A percentile compares a stretch with the other conserved stretches of the same genome.
phyloP scores from a whole-genome alignment of 441 rosid genomes.

The Gossypium davidsonii region DNA sequence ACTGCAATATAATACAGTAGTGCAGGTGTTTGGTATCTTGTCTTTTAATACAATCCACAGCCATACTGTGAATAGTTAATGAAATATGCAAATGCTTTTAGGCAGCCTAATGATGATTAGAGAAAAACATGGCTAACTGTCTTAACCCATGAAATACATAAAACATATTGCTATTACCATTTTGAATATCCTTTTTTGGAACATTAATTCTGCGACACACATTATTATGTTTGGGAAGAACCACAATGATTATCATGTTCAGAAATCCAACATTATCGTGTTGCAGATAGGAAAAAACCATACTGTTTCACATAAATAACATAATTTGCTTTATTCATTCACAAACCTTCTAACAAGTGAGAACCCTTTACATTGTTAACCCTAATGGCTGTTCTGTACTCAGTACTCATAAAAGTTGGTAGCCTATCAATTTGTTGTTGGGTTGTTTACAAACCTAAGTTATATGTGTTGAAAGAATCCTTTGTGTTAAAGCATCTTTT shows the following conservation, averaged over 20 bases:
- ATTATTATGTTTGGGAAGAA: background rate
- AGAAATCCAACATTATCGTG: background rate
- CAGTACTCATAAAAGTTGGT: background rate
- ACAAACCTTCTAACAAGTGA: background rate
- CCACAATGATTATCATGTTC: background rate
- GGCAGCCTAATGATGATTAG: background rate
- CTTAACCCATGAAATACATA: too few species aligned
- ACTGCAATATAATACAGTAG: background rate
- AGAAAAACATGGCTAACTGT: background rate
- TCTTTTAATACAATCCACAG: background rate
- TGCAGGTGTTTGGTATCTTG: background rate
- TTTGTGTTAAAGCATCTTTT: constrained; percentile 2
- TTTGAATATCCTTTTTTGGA: background rate
- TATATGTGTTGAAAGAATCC: background rate
- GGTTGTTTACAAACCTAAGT: background rate
- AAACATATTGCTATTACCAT: background rate
- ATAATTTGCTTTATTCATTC: too few species aligned
- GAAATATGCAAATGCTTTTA: background rate
- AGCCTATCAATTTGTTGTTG: background rate
- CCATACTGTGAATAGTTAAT: background rate
- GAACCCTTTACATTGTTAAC: background rate
- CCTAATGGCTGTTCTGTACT: background rate
- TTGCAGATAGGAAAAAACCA: background rate
- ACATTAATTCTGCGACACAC: background rate
- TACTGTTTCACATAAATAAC: background rate